phyloP scores from a whole-genome alignment of 768 basidiomycete genomes.

The Rhizopogon vesiculosus region DNA sequence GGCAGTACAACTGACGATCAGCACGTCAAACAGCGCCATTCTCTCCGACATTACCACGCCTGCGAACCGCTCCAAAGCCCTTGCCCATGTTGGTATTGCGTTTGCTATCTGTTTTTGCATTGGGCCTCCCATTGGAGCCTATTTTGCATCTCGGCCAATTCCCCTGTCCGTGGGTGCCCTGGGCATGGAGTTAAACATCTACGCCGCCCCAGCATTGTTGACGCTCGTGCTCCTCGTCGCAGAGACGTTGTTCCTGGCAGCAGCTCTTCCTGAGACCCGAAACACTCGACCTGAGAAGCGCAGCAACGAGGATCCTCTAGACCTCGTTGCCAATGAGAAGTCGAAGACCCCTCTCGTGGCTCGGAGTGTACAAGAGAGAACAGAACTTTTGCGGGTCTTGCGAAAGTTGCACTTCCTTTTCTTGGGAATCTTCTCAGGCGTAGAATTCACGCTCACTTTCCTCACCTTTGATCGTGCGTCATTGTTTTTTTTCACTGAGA shows the following conservation, averaged over 20 bases:
- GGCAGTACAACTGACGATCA: neutral
- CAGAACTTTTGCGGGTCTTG: constrained; percentile 53
- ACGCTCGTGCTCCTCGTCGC: constrained; percentile 71
- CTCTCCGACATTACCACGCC: constrained; percentile 87
- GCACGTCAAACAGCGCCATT: constrained; percentile 60
- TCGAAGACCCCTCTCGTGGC: constrained; percentile 8
- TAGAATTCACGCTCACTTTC: constrained; percentile 97
- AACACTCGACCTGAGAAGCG: constrained; percentile 29
- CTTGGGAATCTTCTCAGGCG: constrained; percentile 86
- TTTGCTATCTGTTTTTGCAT: constrained; percentile 94
- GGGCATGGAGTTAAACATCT: constrained; percentile 76
- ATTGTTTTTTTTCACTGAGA: neutral
- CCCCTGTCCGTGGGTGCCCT: constrained; percentile 51
- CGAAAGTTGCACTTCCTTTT: constrained; percentile 79
- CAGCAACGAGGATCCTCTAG: constrained; percentile 16
- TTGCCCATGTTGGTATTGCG: constrained; percentile 92
- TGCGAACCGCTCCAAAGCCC: constrained; percentile 73
- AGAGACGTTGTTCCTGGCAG: constrained; percentile 76
- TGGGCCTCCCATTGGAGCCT: constrained; percentile 92
- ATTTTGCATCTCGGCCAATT: constrained; percentile 85
- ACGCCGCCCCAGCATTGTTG: constrained; percentile 84
- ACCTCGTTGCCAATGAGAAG: constrained; percentile 10
- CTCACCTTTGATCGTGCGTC: constrained; percentile 81
- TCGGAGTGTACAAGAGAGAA: constrained; percentile 40
- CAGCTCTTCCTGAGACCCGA: constrained; percentile 84